These are phyloP conservation scores for Letharia lupina DNA, from an alignment of 495 filamentous ascomycete species.

Conservation along the genomic window DNA sequence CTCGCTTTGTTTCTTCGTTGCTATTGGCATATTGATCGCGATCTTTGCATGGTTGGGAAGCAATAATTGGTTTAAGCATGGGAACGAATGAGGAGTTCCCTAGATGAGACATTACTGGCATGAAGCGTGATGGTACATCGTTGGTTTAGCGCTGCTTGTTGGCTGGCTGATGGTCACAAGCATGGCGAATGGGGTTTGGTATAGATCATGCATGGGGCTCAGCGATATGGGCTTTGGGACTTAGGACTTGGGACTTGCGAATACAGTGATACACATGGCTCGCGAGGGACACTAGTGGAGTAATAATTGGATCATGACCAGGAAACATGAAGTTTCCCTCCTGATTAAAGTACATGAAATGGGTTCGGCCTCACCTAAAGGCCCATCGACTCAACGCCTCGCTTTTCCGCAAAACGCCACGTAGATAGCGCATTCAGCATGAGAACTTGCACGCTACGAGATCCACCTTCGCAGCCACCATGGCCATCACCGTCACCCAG, in stretches of 20 bases:
- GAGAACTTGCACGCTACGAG: neutral
- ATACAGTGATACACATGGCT: neutral
- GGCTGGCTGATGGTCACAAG: neutral
- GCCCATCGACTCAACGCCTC: conserved; percentile 2
- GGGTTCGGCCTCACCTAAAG: neutral
- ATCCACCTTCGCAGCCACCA: neutral
- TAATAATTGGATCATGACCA: neutral
- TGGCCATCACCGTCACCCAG: neutral
- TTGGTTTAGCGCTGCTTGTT: neutral
- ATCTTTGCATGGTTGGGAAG: conserved; percentile 24
- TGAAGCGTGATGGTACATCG: neutral
- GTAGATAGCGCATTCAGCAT: neutral
- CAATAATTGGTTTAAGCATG: conserved; percentile 20
- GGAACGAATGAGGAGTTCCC: neutral
- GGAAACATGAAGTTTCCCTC: neutral
- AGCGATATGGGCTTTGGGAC: neutral
- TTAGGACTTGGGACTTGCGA: neutral
- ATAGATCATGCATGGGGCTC: conserved; percentile 1
- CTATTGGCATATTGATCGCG: conserved; percentile 33
- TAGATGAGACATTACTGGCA: neutral
- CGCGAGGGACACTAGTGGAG: conserved; percentile 1
- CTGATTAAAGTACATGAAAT: neutral
- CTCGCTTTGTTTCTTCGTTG: conserved; percentile 31
- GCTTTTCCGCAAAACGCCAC: conserved; percentile 7
- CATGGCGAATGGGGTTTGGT: neutral